phyloP scores from a whole-genome alignment of 805 yeast genomes.

The Vanderwaltozyma yarrowii region DNA sequence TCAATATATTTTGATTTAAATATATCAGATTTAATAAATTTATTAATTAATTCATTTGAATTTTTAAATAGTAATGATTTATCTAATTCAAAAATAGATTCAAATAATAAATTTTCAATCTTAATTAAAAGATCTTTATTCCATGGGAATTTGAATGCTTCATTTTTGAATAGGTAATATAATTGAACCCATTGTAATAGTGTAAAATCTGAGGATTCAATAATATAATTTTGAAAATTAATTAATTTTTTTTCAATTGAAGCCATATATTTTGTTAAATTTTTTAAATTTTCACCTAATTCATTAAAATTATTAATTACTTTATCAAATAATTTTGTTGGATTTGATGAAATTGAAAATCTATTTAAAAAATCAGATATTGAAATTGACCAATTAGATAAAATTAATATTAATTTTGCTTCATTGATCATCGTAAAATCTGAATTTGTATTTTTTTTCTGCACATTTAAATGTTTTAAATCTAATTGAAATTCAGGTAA shows the following conservation, averaged over 20 bases:
- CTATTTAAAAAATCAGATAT: conserved; percentile 13
- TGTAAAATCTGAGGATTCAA: conserved; percentile 9
- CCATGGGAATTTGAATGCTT: conserved; percentile 8
- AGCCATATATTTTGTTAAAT: conserved; percentile 2
- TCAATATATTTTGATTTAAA: conserved; percentile 2
- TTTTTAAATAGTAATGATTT: neutral
- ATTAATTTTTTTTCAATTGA: conserved; percentile 7
- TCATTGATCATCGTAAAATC: neutral
- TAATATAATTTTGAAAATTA: conserved; percentile 7
- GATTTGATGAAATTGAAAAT: conserved; percentile 9
- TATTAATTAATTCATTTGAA: conserved; percentile 4
- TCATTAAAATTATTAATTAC: conserved; percentile 9
- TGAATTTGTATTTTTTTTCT: no score
- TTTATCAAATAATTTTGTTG: conserved; percentile 11
- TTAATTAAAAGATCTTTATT: conserved; percentile 1
- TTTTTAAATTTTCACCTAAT: neutral
- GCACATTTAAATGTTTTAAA: no score
- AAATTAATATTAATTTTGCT: conserved; percentile 5
- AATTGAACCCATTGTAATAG: conserved; percentile 15
- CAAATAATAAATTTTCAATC: conserved; percentile 7
- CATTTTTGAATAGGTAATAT: conserved; percentile 9
- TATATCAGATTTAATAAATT: conserved; percentile 2
- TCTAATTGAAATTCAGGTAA: conserved; percentile 8
- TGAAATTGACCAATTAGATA: conserved; percentile 21
- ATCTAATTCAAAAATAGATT: conserved; percentile 6